phyloP scores from a whole-genome alignment of 495 filamentous ascomycete genomes.

The Penicillium coprophilum region DNA sequence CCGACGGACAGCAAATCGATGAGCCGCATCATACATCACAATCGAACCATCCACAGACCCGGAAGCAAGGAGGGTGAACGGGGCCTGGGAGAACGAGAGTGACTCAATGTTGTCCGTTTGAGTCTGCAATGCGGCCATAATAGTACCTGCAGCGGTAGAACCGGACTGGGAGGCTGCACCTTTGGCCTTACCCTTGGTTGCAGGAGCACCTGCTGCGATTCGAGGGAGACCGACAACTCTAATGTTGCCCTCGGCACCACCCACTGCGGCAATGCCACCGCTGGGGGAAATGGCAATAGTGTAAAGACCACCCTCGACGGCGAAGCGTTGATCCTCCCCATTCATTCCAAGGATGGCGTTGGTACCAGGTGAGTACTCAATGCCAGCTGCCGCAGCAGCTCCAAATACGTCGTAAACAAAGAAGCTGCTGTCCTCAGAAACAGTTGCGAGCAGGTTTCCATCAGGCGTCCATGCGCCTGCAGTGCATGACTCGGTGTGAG shows the following conservation, averaged over 20 bases:
- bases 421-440: slow-evolving; percentile 83
- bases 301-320: slow-evolving; percentile 87
- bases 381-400: slow-evolving; percentile 70
- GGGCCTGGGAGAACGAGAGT: slow-evolving; percentile 74
- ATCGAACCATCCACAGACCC: slow-evolving; percentile 91
- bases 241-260: slow-evolving; percentile 82
- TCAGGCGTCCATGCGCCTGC: slow-evolving; percentile 90
- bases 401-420: slow-evolving; percentile 94
- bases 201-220: slow-evolving; percentile 43
- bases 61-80: slow-evolving; percentile 76
- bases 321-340: slow-evolving; percentile 80
- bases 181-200: slow-evolving; percentile 28
- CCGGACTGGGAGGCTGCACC: slow-evolving; percentile 33
- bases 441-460: slow-evolving; percentile 84
- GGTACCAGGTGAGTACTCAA: slow-evolving; percentile 65
- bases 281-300: slow-evolving; percentile 77
- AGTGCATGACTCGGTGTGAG: slow-evolving; percentile 83
- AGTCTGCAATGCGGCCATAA: slow-evolving; percentile 68
- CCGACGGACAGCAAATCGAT: slow-evolving; percentile 76
- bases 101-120: slow-evolving; percentile 84
- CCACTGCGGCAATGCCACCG: slow-evolving; percentile 76
- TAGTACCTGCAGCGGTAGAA: slow-evolving; percentile 69
- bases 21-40: slow-evolving; percentile 79
- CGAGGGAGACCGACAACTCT: slow-evolving; percentile 81
- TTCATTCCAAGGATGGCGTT: slow-evolving; percentile 80